Percentiles rank a stretch among this genome's conserved stretches.
These are phyloP conservation scores for Tulasnella sp. DNA, from an alignment of 768 basidiomycete genomes.

Conservation along the genomic window DNA sequence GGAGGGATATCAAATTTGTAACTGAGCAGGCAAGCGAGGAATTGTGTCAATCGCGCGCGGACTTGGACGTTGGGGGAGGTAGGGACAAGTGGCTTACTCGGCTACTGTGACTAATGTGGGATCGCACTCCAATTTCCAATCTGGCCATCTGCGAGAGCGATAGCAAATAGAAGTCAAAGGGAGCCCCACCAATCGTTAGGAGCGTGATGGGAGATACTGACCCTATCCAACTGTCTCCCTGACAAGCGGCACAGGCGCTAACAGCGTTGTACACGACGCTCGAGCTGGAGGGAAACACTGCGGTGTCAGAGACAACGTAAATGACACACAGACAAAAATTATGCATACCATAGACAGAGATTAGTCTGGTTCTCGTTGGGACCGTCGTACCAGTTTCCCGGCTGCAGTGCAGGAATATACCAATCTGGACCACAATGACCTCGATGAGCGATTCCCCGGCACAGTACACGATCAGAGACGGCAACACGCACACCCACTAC, in stretches of 20 bases:
- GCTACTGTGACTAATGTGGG: neutral
- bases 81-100: neutral
- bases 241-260: conserved; percentile 22
- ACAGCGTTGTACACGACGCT: conserved; percentile 7
- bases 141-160: conserved; percentile 2
- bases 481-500: conserved; percentile 2
- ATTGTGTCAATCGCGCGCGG: neutral
- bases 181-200: neutral
- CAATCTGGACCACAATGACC: conserved; percentile 16
- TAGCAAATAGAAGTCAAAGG: neutral
- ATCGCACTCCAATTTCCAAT: conserved; percentile 12
- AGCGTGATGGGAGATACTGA: neutral
- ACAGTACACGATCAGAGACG: neutral
- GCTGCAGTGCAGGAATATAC: neutral
- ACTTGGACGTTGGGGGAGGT: neutral
- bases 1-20: conserved; percentile 18
- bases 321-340: neutral
- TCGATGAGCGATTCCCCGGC: neutral
- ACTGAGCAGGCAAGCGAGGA: neutral
- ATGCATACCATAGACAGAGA: conserved; percentile 21
- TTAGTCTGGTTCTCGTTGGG: conserved; percentile 23
- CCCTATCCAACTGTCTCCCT: conserved; percentile 1
- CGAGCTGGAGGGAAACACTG: neutral
- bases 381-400: neutral
- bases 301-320: neutral